Percentiles rank a stretch among this genome's conserved stretches.
phyloP scores from a whole-genome alignment of 2,329 filamentous ascomycete species.

The Aplosporella prunicola region DNA sequence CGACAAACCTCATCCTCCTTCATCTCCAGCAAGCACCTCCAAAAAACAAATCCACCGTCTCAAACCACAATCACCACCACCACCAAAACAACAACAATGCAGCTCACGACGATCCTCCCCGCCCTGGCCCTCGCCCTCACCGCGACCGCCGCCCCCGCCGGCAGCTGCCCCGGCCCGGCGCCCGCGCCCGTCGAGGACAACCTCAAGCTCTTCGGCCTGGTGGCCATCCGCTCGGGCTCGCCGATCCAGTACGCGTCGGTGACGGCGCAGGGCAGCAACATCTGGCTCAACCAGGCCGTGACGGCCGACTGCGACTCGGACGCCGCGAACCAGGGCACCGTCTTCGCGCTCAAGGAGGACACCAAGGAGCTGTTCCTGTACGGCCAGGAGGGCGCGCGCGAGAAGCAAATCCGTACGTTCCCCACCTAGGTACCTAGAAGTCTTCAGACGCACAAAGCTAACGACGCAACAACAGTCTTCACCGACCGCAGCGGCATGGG shows the following conservation, averaged over 20 bases:
- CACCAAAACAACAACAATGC: too few species aligned
- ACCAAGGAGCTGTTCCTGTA: neutral
- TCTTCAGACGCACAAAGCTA: too few species aligned
- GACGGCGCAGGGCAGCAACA: neutral
- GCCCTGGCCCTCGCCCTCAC: neutral
- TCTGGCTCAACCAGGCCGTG: neutral
- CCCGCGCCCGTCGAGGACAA: too few species aligned
- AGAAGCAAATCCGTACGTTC: too few species aligned
- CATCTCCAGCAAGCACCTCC: neutral
- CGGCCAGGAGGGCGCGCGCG: slow-evolving; percentile 4
- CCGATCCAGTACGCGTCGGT: neutral
- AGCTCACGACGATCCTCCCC: neutral
- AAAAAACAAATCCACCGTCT: neutral
- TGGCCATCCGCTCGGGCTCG: neutral
- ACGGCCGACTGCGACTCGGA: neutral
- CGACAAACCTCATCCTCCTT: too few species aligned
- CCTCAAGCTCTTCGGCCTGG: neutral
- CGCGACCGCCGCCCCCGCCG: neutral
- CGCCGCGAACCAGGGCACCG: neutral
- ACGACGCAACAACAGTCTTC: too few species aligned
- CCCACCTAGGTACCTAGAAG: too few species aligned
- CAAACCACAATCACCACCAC: neutral
- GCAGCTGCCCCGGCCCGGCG: too few species aligned
- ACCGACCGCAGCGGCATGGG: slow-evolving; percentile 3
- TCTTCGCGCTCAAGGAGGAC: neutral